Base-by-base conservation (phyloP, 768 basidiomycete genomes). In the Termitomyces eurrhizus region DNA sequence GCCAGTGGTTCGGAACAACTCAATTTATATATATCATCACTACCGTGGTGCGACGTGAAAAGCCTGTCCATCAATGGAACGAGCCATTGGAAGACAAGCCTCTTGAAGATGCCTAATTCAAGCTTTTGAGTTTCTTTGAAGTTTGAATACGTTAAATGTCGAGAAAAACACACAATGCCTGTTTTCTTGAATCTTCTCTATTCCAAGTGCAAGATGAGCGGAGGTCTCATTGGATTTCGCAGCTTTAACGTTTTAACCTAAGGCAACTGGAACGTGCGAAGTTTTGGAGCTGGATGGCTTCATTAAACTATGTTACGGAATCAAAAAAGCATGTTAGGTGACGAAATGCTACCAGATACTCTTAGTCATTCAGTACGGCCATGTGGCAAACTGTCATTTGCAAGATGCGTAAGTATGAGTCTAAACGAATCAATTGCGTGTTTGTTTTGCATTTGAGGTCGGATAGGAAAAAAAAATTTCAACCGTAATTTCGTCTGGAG, bases 61-160 rank as follows among this genome's bases (percentile, higher is more conserved):
- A 87, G 2, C 85, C 85, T 14, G 86, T 84, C 71, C 5, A 87
- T 73, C 61, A 88, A 78, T 1, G 84, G 76, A 32, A 72, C 73
- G 8, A 87, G 66, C 85, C 85, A 86, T n/a, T 77, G 72, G 36
- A 83, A 80, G 36, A 81, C 62, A 1, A 85, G 68, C 37, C 73
- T 74, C 8, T 83, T 84, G 24, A 42, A 81, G 64, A 67, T 67
- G 74, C 58, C 83, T 83, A 44, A 2, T 16, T 42, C 2, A 29
- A 53, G 39, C 54, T 14, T 21, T 36, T 44, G 14, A 42, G 5
- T 11, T 44, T 7, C 46, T 13, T 54, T 18, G 33, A 26, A 18
- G n/a, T 41, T 57, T 21, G 37, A 39, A 21, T 37, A n/a, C 54
- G 32, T 26, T 46, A 46, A 16, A 13, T 36, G 2, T 5, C 32